These are phyloP conservation scores for Incumbomyces delicatus DNA, from an alignment of 2,329 filamentous ascomycete species.

Conservation along the genomic window DNA sequence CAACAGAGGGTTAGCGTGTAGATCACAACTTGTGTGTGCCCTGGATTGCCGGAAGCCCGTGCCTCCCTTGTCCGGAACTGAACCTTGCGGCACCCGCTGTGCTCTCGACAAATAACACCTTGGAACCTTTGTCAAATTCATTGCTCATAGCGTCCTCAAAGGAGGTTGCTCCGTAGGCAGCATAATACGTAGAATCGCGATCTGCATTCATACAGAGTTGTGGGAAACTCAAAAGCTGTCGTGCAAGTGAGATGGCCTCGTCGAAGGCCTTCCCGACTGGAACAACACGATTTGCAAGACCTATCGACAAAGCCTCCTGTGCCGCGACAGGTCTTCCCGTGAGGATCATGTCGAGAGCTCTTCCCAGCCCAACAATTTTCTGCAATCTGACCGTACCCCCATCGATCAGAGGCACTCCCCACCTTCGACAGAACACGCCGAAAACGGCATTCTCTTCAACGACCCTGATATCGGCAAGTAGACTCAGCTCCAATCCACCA, in stretches of 20 bases:
- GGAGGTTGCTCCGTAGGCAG: conserved; percentile 38
- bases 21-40: too few relatives aligned
- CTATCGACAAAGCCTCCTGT: conserved; percentile 42
- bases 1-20: too few relatives aligned
- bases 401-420: conserved; percentile 44
- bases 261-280: conserved; percentile 40
- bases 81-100: conserved; percentile 33
- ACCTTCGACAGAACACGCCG: conserved; percentile 47
- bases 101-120: conserved; percentile 36
- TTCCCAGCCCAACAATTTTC: conserved; percentile 42
- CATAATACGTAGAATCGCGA: conserved; percentile 40
- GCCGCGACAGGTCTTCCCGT: conserved; percentile 43
- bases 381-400: conserved; percentile 46
- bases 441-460: conserved; percentile 45
- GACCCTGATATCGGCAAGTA: conserved; percentile 45
- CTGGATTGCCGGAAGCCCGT: conserved; percentile 20
- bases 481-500: conserved; percentile 43
- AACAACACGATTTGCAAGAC: conserved; percentile 45
- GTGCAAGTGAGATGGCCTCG: conserved; percentile 41
- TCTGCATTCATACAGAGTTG: conserved; percentile 45
- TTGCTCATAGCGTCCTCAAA: conserved; percentile 42
- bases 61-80: conserved; percentile 30
- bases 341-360: conserved; percentile 48
- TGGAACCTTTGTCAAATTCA: conserved; percentile 38
- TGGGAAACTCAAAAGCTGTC: conserved; percentile 40